Conservation (phyloP, 2,329 filamentous ascomycete genomes). For the Xylaria sp. region DNA sequence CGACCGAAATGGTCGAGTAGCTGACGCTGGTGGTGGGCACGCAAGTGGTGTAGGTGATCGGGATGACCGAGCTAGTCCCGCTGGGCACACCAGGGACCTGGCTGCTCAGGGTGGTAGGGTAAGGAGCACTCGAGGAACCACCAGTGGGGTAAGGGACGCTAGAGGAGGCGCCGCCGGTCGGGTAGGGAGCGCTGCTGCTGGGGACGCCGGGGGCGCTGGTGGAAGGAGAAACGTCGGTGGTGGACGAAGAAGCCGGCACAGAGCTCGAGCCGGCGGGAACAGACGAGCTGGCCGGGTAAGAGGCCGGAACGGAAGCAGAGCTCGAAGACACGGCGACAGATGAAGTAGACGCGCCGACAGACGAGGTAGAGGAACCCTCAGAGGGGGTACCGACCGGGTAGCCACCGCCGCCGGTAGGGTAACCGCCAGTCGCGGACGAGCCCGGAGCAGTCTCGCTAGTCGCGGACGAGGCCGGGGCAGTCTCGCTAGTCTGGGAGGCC, state of each 20-base stretch:
- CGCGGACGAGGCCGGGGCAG: slow-evolving; percentile 28
- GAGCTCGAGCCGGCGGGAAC: neutral
- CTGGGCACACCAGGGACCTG: slow-evolving; percentile 35
- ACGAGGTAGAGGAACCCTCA: slow-evolving; percentile 14
- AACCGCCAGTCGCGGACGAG: slow-evolving; percentile 34
- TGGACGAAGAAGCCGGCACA: neutral
- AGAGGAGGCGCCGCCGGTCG: slow-evolving; percentile 34
- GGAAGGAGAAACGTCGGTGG: slow-evolving; percentile 13
- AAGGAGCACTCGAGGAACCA: slow-evolving; percentile 15
- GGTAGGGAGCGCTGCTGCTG: slow-evolving; percentile 27
- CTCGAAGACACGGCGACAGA: slow-evolving; percentile 7
- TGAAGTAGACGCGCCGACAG: slow-evolving; percentile 7
- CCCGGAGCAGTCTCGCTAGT: slow-evolving; percentile 44
- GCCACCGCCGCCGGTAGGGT: slow-evolving; percentile 16
- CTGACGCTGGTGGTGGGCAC: slow-evolving; percentile 33
- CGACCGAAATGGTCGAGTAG: slow-evolving; percentile 32
- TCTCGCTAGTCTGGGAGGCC: slow-evolving; percentile 32
- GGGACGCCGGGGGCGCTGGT: slow-evolving; percentile 22
- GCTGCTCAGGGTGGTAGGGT: slow-evolving; percentile 30
- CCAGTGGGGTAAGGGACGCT: slow-evolving; percentile 37
- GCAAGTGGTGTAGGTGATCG: slow-evolving; percentile 48
- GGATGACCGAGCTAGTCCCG: slow-evolving; percentile 49
- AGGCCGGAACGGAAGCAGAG: neutral
- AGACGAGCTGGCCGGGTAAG: slow-evolving; percentile 2
- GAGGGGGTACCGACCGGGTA: slow-evolving; percentile 22